Conservation (phyloP, 2,329 filamentous ascomycete species). For the Podosphaera leucotricha region DNA sequence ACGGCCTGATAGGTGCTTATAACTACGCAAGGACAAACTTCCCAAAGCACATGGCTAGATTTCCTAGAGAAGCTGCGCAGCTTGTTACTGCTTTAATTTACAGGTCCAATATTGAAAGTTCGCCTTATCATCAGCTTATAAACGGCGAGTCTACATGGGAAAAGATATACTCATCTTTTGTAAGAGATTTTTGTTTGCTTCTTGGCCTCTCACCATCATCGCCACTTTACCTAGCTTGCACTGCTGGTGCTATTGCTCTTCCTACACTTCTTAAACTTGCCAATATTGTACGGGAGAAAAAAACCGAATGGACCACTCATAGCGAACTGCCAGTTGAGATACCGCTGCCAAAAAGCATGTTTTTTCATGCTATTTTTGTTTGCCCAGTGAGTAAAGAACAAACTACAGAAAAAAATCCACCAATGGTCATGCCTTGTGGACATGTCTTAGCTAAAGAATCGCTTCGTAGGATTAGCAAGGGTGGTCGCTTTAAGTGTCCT, state of each 20-base stretch:
- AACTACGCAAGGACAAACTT: constrained; percentile 58
- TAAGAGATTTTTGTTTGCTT: constrained; percentile 79
- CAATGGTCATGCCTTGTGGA: constrained; percentile 90
- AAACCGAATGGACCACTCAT: constrained; percentile 83
- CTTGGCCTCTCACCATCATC: constrained; percentile 78
- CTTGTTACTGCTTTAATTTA: constrained; percentile 65
- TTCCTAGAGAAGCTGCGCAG: constrained; percentile 57
- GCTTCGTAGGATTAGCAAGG: constrained; percentile 56
- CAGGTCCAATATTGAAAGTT: constrained; percentile 45
- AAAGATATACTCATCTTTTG: constrained; percentile 70
- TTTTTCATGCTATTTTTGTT: constrained; percentile 92
- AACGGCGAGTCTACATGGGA: constrained; percentile 54
- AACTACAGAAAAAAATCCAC: constrained; percentile 74
- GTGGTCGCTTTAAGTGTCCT: constrained; percentile 71
- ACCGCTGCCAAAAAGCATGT: constrained; percentile 32
- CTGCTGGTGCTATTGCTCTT: constrained; percentile 75
- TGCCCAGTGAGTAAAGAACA: constrained; percentile 96
- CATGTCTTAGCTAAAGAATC: constrained; percentile 81
- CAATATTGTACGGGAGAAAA: constrained; percentile 64
- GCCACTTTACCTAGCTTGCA: constrained; percentile 77
- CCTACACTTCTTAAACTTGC: constrained; percentile 77
- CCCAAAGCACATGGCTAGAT: constrained; percentile 46
- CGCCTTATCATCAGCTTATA: constrained; percentile 63
- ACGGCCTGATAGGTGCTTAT: constrained; percentile 41
- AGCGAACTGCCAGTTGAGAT: constrained; percentile 70